phyloP scores from a whole-genome alignment of 139 green algal species.

The Haematococcus lacustris region DNA sequence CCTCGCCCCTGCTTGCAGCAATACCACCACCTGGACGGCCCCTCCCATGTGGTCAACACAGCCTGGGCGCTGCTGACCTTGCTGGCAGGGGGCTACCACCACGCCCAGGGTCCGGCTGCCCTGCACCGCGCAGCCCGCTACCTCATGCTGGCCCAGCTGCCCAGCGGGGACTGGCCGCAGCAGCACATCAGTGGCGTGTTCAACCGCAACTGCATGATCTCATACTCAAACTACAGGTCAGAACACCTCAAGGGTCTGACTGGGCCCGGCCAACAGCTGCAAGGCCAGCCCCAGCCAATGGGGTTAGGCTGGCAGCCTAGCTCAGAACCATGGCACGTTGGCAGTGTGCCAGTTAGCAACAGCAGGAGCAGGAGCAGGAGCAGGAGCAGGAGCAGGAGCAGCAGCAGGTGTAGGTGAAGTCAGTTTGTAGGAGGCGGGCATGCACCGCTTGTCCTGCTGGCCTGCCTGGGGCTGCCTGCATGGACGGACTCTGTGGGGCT shows the following conservation, averaged over 20 bases:
- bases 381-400: background rate
- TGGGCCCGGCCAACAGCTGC: too few relatives aligned
- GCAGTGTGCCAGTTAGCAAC: background rate
- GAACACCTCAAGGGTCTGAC: conserved; percentile 3
- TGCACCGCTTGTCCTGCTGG: background rate
- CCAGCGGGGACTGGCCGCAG: conserved; percentile 91
- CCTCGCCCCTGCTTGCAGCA: conserved; percentile 48
- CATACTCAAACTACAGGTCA: conserved; percentile 92
- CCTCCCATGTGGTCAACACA: conserved; percentile 91
- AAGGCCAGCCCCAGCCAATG: too few relatives aligned
- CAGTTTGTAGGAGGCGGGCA: background rate
- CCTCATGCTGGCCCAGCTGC: conserved; percentile 56
- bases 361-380: background rate
- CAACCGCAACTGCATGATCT: conserved; percentile 99
- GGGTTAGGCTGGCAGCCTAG: background rate
- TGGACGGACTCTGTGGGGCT: too few relatives aligned
- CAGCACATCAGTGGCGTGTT: conserved; percentile 98
- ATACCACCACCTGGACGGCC: conserved; percentile 80
- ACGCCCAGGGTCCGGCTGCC: conserved; percentile 45
- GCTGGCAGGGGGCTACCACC: conserved; percentile 60
- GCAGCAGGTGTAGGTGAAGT: background rate
- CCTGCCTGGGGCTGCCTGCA: background rate
- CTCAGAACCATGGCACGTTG: too few relatives aligned
- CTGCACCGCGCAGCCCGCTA: conserved; percentile 54
- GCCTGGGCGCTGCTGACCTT: conserved; percentile 91